phyloP scores from a whole-genome alignment of 2,329 filamentous ascomycete species.

The Fusarium fracticaudum region DNA sequence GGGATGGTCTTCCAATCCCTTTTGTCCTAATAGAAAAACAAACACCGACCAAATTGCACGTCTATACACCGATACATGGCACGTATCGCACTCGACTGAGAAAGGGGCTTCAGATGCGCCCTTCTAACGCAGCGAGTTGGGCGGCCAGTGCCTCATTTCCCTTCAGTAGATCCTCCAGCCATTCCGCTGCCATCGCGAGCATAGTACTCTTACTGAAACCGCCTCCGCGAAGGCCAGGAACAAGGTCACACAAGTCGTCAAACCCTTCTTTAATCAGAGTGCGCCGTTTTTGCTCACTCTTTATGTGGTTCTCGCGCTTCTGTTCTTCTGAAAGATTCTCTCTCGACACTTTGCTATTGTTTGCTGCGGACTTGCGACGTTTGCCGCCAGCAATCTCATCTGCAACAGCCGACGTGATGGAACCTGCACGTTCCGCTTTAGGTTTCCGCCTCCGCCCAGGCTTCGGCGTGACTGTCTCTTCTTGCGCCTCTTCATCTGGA shows the following conservation, averaged over 20 bases:
- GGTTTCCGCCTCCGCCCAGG: constrained; percentile 58
- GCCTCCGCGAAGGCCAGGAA: constrained; percentile 77
- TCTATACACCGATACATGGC: constrained; percentile 21
- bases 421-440: constrained; percentile 52
- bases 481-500: constrained; percentile 53
- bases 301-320: constrained; percentile 86
- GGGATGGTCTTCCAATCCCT: constrained; percentile 25
- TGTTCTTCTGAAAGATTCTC: constrained; percentile 84
- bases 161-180: constrained; percentile 75
- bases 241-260: constrained; percentile 78
- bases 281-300: constrained; percentile 86
- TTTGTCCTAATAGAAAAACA: constrained; percentile 17
- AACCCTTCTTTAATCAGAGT: constrained; percentile 86
- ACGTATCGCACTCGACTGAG: background rate
- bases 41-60: constrained; percentile 22
- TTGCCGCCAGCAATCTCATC: constrained; percentile 53
- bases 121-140: constrained; percentile 57
- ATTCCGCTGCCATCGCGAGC: constrained; percentile 78
- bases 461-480: constrained; percentile 47
- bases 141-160: constrained; percentile 71
- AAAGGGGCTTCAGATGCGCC: constrained; percentile 18
- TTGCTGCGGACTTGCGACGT: constrained; percentile 60
- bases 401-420: constrained; percentile 47
- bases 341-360: constrained; percentile 58
- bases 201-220: constrained; percentile 87